Conservation (phyloP, 2,329 filamentous ascomycete species). For the Fusarium sp. region DNA sequence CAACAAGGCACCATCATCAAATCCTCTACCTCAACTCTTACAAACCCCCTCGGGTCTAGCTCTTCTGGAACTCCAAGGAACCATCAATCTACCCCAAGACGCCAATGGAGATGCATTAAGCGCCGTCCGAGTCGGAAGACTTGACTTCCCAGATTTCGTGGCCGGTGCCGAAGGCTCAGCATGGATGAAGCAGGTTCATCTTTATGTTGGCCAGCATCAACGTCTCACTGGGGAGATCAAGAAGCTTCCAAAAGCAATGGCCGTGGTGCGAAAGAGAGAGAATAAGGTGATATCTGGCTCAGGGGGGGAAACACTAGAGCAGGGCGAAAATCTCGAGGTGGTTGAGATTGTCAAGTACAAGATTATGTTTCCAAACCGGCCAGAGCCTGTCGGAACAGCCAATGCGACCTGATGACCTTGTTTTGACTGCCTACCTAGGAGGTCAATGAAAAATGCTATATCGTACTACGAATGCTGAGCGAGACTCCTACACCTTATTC, state of each 20-base stretch:
- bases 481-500: neutral
- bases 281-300: slow-evolving; percentile 54
- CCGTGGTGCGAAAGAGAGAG: slow-evolving; percentile 72
- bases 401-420: slow-evolving; percentile 40
- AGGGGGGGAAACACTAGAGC: slow-evolving; percentile 50
- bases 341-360: slow-evolving; percentile 90
- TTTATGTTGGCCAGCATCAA: slow-evolving; percentile 91
- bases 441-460: neutral
- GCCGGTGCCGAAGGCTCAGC: slow-evolving; percentile 58
- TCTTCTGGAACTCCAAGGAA: slow-evolving; percentile 91
- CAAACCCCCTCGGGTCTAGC: slow-evolving; percentile 91
- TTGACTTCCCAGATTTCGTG: slow-evolving; percentile 81
- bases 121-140: slow-evolving; percentile 67
- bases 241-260: slow-evolving; percentile 81
- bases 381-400: slow-evolving; percentile 78
- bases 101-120: slow-evolving; percentile 44
- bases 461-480: neutral
- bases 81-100: slow-evolving; percentile 75
- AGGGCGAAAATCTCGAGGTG: slow-evolving; percentile 73
- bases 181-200: slow-evolving; percentile 91
- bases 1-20: slow-evolving; percentile 42
- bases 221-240: slow-evolving; percentile 89
- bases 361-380: slow-evolving; percentile 82
- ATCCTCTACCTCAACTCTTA: slow-evolving; percentile 80
- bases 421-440: neutral